Base-by-base conservation (phyloP, 1,139 yeast species). In the Blastobotrys serpentis region DNA sequence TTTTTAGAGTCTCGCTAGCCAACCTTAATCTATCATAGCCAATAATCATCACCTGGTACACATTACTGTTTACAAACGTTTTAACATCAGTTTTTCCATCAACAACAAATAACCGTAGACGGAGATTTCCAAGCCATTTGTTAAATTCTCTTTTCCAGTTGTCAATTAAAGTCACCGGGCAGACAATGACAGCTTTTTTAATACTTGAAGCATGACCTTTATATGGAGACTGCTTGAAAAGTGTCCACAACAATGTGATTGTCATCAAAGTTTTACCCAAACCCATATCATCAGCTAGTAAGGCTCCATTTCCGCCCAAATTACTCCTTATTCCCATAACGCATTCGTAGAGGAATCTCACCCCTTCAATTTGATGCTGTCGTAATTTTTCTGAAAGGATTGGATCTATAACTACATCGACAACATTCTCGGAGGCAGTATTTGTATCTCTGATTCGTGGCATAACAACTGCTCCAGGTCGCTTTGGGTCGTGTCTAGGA, bases 241-340 rank as follows among this genome's bases (percentile, higher is more conserved):
- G 66, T 0, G 96, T 88, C 95, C 96, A 88, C 2, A 92, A 75
- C 32, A 89, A 64, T 0, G 95, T 63, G 3, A 92, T 90, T 0
- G 97, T 81, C 79, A 84, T 89, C 32, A 92, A 68, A 0, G 98
- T 90, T 62, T 92, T 92, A 0, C 99, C 99, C 21, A 92, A 72
- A 0, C 98, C 98, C 98, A 92, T 92, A 62, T 92, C 98, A 65
- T 92, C 98, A 0, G 98, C 98, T 44, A 92, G 67, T 5, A 92
- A 69, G 2, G 94, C 92, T 0, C 98, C 98, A 43, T 70, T 63
- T 2, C 84, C 86, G n/a, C 69, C 64, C 25, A 67, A 66, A 21
- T 74, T 70, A n/a, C 49, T 43, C 32, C 75, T 67, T 52, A 75
- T 68, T 0, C 95, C 95, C 82, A 85, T 79, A 1, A 89, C 75